A percentile compares a stretch with the other conserved stretches of the same genome.
phyloP scores from a whole-genome alignment of 139 green algal species.

The Parachlorella kessleri region DNA sequence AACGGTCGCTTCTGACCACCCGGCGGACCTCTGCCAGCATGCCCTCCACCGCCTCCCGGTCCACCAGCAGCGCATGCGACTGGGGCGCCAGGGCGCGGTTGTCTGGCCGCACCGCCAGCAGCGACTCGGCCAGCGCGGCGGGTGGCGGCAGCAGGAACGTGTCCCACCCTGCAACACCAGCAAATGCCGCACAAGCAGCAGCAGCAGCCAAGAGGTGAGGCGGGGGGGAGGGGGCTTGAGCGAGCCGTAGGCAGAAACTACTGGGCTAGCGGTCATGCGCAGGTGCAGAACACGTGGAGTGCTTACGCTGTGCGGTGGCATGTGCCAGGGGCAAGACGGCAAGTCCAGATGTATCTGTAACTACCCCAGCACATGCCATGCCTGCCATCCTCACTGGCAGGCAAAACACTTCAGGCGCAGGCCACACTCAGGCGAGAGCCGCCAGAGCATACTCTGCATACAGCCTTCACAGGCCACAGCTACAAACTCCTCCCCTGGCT shows the following conservation, averaged over 20 bases:
- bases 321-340: no score
- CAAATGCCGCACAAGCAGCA: slow-evolving; percentile 4
- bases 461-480: no score
- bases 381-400: no score
- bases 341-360: no score
- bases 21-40: slow-evolving; percentile 42
- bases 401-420: no score
- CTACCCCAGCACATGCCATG: no score
- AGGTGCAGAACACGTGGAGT: no score
- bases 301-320: no score
- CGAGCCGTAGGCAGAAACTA: neutral
- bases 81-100: slow-evolving; percentile 34
- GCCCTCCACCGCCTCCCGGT: slow-evolving; percentile 39
- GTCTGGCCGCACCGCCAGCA: slow-evolving; percentile 26
- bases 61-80: slow-evolving; percentile 20
- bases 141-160: slow-evolving; percentile 21
- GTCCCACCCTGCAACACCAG: slow-evolving; percentile 11
- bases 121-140: neutral
- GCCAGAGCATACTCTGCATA: no score
- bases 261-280: no score
- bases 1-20: slow-evolving; percentile 28
- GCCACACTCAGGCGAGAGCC: no score
- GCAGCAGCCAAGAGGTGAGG: slow-evolving; percentile 9
- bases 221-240: slow-evolving; percentile 1
- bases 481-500: no score